Evolutionary conservation across 306 rosid species (phyloP), one percentile per base, ranked within the genome.

Genomic region (Begonia loranthoides): DNA sequence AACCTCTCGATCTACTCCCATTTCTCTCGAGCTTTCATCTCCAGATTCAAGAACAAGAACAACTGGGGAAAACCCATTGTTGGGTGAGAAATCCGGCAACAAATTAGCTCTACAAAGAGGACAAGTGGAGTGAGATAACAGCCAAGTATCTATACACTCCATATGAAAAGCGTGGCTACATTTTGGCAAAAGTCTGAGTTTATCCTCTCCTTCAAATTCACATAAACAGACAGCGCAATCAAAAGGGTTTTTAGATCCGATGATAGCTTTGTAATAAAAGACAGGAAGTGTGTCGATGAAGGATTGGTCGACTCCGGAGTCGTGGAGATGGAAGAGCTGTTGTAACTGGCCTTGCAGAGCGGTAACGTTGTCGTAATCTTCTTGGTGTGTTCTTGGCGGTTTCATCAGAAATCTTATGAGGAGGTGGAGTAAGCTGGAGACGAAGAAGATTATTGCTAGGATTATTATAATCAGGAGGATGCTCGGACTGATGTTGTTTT

Each of bases 61-160:
- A 59, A 83, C 46, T 0, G 99, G 96, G 0, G 94, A 72, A 47
- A 69, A 51, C 45, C 13, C 51, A 14, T 50, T 55, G 68, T 51
- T 71, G 0, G 76, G 51, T 0, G 83, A 65, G 67, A 80, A 73
- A 60, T 60, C 95, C 21, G 83, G 89, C 5, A 86, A 72, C 69
- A 92, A 70, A 60, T 54, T 67, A 14, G 79, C 82, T 81, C 99
- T 67, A 57, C 99, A 92, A 24, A 92, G 67, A 57, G 99, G 99
- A 64, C 99, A 92, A 56, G 94, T 92, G 47, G 94, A 92, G 61
- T 92, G 96, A 33, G 96, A 92, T 64, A 92, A 61, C 15, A 92
- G 94, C 99, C 99, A 92, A 0, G 94, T 87, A 46, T 90, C 99
- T 43, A 90, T 90, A 47, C 95, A 90, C 49, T 83, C 93, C 73